phyloP scores from a whole-genome alignment of 768 basidiomycete species.

The Rossbeevera mucosa region DNA sequence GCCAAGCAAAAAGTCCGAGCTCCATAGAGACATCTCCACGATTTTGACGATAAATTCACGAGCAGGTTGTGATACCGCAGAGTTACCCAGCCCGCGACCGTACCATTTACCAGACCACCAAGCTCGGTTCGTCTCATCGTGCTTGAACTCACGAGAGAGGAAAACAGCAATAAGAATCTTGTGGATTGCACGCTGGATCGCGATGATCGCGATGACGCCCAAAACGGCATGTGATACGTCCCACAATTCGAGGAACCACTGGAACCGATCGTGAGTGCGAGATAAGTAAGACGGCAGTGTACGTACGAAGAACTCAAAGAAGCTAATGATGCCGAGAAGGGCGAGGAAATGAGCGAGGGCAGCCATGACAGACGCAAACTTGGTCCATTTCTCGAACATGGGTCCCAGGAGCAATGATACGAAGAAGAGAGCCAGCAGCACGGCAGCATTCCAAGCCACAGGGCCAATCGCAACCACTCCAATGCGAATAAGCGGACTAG shows the following conservation, averaged over 20 bases:
- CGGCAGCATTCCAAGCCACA: slow-evolving; percentile 89
- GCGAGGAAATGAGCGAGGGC: slow-evolving; percentile 78
- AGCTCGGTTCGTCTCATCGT: slow-evolving; percentile 95
- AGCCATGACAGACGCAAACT: slow-evolving; percentile 93
- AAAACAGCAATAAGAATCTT: slow-evolving; percentile 93
- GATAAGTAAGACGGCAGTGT: slow-evolving; percentile 25
- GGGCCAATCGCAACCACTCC: slow-evolving; percentile 87
- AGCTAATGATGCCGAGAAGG: slow-evolving; percentile 76
- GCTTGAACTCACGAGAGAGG: slow-evolving; percentile 95
- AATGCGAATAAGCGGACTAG: slow-evolving; percentile 89
- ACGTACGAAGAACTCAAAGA: slow-evolving; percentile 96
- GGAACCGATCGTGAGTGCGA: slow-evolving; percentile 16
- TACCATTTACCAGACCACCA: slow-evolving; percentile 99
- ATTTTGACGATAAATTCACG: slow-evolving; percentile 98
- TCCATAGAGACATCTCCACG: slow-evolving; percentile 96
- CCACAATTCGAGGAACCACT: slow-evolving; percentile 98
- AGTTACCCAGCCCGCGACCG: slow-evolving; percentile 85
- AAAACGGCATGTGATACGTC: slow-evolving; percentile 94
- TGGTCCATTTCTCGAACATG: slow-evolving; percentile 76
- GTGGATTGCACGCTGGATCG: slow-evolving; percentile 88
- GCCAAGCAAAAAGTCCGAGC: slow-evolving; percentile 86
- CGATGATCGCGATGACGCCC: slow-evolving; percentile 83
- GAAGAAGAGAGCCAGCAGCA: slow-evolving; percentile 83
- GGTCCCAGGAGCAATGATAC: slow-evolving; percentile 90
- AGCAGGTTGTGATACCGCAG: slow-evolving; percentile 91